Evolutionary conservation across 2,329 filamentous ascomycete species (phyloP), one percentile per base, ranked within the genome.

Genomic region (Aspergillus sp.): DNA sequence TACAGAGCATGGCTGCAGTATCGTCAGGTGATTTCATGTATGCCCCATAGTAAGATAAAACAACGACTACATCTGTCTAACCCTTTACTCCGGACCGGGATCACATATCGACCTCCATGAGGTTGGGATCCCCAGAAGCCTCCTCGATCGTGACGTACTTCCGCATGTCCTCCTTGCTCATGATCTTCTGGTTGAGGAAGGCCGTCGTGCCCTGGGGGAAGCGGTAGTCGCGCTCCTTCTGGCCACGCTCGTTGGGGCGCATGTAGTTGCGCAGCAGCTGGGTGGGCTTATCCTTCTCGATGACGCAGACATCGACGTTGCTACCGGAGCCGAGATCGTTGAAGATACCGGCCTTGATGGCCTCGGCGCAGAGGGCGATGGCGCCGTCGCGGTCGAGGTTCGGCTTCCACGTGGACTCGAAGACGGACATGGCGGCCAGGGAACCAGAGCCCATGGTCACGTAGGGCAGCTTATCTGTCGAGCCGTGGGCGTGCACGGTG

Each of bases 391-490:
- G 81, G 58, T 82, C 87, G 70, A 96, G 73, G 55, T 85, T 77
- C 7, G 84, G 78, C 82, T 92, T 90, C 95, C 95, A 99, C 76
- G 87, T 86, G 46, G 92, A 95, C 81, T 99, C 94, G 69, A 99
- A 99, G 47, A 99, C 89, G 30, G 89, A 90, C 94, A 99, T 99
- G 70, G 94, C 94, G 24, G 94, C 94, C 61, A 99, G 80, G 45
- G 90, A 96, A 59, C 94, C 94, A 20, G 89, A 95, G 50, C 94
- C 94, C 94, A 99, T 99, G 60, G 95, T 99, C 62, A 99, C 95
- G 74, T 99, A 99, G 47, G 94, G 94, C 45, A 99, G 86, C 81
- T 97, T 99, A 79, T 99, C 94, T 56, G 94, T 99, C 67, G 88
- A 94, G 61, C 95, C 94, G 80, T 99, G 95, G 54, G 94, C 94